A percentile compares a stretch with the other conserved stretches of the same genome.
Conservation (phyloP, 2,329 filamentous ascomycete species). For the Alternaria incomplexa region DNA sequence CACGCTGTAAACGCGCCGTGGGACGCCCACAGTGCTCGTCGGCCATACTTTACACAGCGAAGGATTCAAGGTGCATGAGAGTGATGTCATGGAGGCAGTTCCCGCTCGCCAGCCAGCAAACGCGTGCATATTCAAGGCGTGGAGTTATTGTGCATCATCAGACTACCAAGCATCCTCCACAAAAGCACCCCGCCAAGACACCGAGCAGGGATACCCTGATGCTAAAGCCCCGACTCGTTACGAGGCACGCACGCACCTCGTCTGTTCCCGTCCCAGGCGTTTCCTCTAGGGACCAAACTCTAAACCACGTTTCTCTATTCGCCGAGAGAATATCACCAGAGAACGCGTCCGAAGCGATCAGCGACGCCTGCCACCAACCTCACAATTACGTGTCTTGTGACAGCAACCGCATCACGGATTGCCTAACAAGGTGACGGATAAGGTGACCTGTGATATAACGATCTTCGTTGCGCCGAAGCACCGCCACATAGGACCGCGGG, state of each 20-base stretch:
- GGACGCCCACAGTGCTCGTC: neutral
- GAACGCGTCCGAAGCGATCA: neutral
- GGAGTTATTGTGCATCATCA: slow-evolving; percentile 2
- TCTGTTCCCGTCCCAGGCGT: slow-evolving; percentile 10
- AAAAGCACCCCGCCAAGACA: neutral
- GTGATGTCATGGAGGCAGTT: slow-evolving; percentile 4
- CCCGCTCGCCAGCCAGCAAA: neutral
- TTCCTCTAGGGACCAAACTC: slow-evolving; percentile 6
- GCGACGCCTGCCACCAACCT: neutral
- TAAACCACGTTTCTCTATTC: slow-evolving; percentile 9
- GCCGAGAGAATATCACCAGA: neutral
- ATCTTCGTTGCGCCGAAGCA: slow-evolving; percentile 9
- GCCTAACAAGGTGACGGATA: neutral
- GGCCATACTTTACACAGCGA: neutral
- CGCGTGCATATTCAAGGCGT: neutral
- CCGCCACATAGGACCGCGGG: slow-evolving; percentile 1
- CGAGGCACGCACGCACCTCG: slow-evolving; percentile 13
- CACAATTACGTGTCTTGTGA: neutral
- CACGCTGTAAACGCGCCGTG: neutral
- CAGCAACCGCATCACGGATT: neutral
- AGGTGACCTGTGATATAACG: slow-evolving; percentile 1
- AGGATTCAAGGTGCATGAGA: slow-evolving; percentile 3
- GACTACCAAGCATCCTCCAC: slow-evolving; percentile 1
- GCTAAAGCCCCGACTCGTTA: slow-evolving; percentile 10
- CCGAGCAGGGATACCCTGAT: slow-evolving; percentile 2